Evolutionary conservation across 371 early-diverging fungal species (phyloP), one percentile per base, ranked within the genome.

Genomic region (Mucor mucedo): DNA sequence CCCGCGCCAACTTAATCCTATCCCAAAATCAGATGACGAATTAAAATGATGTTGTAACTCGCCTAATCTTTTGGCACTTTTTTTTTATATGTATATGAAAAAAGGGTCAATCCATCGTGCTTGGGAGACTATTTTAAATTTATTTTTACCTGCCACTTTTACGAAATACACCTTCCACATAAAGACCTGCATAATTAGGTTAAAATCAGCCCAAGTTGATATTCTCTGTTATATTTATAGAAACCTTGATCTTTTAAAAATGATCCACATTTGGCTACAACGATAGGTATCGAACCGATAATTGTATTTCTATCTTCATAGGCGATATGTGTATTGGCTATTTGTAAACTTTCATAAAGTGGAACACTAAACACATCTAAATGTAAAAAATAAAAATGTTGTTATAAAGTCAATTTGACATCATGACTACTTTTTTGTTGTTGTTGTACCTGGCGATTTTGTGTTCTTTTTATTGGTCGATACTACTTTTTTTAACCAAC

Each of bases 1-100:
- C 10, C 78, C 78, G 32, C 75, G 58, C 84, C 85, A 87, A 63
- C 82, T 82, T 49, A 85, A 61, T 55, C 80, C 73, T 27, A 74
- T 72, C 10, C 87, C 86, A 62, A 84, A 84, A 27, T 73, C 75
- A 40, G 83, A 78, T 47, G 82, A 78, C 9, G 81, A 71, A 49
- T 81, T 84, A 53, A 86, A 86, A 32, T 78, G 61, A 13, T 72
- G 64, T 61, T 88, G 87, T 47, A 88, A 69, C 42, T 83, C 77
- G 11, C 78, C 73, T 45, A 88, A 75, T 45, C 89, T 74, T 63
- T 85, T 86, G 32, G 82, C 77, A 63, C 83, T 81, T 29, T 42
- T 52, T 82, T 81, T 29, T 42, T 52, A 47, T 21, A 5, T 4
- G 70, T 29, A 73, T 72, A 54, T 79, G 75, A n/a, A 48, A 48